Conservation (phyloP, 495 filamentous ascomycete genomes). For the Friedmanniomyces endolithicus region DNA sequence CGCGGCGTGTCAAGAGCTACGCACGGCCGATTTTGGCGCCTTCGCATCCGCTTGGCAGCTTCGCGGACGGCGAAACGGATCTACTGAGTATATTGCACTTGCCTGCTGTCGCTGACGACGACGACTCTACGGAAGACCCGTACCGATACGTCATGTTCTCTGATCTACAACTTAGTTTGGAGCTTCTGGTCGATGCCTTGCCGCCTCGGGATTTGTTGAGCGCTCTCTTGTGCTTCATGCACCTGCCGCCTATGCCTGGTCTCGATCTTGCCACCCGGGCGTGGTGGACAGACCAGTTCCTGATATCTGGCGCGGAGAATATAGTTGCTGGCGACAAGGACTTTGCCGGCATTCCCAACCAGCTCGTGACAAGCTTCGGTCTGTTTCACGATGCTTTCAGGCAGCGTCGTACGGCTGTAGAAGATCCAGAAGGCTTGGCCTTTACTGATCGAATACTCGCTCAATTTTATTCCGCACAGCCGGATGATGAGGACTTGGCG, state of each 20-base stretch:
- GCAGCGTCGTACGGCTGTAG: background rate
- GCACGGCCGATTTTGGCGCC: background rate
- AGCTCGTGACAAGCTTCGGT: background rate
- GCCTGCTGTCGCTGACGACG: constrained; percentile 40
- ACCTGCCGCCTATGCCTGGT: constrained; percentile 42
- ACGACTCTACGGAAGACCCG: constrained; percentile 60
- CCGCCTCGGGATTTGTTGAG: constrained; percentile 29
- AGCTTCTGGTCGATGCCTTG: constrained; percentile 36
- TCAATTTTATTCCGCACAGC: constrained; percentile 36
- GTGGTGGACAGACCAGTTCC: constrained; percentile 2
- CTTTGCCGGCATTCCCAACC: background rate
- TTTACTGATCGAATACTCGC: constrained; percentile 35
- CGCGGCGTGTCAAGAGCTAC: background rate
- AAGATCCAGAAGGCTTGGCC: constrained; percentile 36
- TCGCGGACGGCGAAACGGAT: constrained; percentile 34
- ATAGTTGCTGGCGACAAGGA: background rate
- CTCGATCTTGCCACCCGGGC: background rate
- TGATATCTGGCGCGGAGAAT: background rate
- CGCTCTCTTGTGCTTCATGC: constrained; percentile 30
- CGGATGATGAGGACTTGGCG: constrained; percentile 42
- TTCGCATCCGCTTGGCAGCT: constrained; percentile 36
- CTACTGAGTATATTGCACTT: constrained; percentile 41
- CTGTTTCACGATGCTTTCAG: constrained; percentile 4
- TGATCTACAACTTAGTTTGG: constrained; percentile 55
- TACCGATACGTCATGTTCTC: constrained; percentile 65